Conservation (phyloP, 371 early-diverging fungal genomes). For the Dipsacomyces acuminosporus region DNA sequence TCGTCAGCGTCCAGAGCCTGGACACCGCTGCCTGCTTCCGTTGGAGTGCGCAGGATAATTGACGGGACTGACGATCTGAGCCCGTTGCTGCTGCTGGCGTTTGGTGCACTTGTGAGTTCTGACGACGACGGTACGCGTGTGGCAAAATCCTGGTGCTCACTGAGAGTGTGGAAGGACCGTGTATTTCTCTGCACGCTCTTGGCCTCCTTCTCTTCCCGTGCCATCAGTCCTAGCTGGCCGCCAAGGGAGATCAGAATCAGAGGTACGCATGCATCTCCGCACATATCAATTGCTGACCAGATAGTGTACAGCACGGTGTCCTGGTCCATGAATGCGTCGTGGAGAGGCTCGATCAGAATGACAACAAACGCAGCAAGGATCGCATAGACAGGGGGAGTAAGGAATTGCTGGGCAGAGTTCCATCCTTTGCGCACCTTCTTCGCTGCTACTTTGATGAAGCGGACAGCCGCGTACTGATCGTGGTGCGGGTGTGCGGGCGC, state of each 20-base stretch:
- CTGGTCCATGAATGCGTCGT: conserved; percentile 51
- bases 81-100: background rate
- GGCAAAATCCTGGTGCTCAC: conserved; percentile 1
- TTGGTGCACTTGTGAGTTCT: background rate
- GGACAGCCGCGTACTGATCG: background rate
- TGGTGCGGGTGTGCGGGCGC: conserved; percentile 11
- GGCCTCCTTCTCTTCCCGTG: conserved; percentile 4
- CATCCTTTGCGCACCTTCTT: background rate
- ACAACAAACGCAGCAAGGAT: conserved; percentile 57
- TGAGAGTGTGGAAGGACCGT: too few relatives aligned
- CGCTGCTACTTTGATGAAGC: background rate
- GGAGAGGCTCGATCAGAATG: conserved; percentile 54
- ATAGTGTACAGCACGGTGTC: conserved; percentile 54
- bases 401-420: conserved; percentile 16
- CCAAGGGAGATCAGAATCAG: conserved; percentile 65
- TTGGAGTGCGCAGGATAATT: conserved; percentile 21
- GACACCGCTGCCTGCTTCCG: conserved; percentile 10
- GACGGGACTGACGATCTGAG: conserved; percentile 6
- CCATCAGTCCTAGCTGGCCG: conserved; percentile 54
- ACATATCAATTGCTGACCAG: conserved; percentile 61
- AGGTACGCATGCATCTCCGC: conserved; percentile 65
- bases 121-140: conserved; percentile 12
- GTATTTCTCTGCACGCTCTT: background rate
- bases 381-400: conserved; percentile 66
- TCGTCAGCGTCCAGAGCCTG: background rate